Evolutionary conservation across 768 basidiomycete species (phyloP), one percentile per base, ranked within the genome.

Genomic region (Amanita subjunquillea): DNA sequence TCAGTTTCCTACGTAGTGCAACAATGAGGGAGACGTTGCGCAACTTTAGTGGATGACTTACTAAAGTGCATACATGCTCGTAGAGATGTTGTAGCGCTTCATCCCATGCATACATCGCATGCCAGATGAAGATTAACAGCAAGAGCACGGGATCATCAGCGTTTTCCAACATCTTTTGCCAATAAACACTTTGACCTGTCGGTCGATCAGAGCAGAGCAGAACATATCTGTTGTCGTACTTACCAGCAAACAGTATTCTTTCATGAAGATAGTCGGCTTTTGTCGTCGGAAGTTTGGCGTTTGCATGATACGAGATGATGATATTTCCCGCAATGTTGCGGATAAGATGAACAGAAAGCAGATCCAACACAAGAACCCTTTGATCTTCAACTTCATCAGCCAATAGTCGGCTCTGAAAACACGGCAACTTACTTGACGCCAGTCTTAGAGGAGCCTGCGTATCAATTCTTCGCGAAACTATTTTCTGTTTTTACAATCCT

Each of bases 51-150:
- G 13, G 2, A 20, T 44, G 22, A 58, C 73, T 57, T 55, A 79
- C 80, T 42, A 81, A 64, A 34, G 56, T 63, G 54, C 69, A 75
- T 46, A 83, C 73, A 56, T 80, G 74, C 1, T 65, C 56, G 49
- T 80, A 81, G 10, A 82, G 63, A 42, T 67, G 63, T 55, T 81
- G 80, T 3, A 82, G 60, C 0, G 79, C 70, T 59, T 82, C 73
- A 52, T 83, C 80, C 79, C 79, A 83, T 0, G 76, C 75, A 56
- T 82, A 83, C 56, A 82, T 56, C 3, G 79, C 75, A 48, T 82
- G 77, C 81, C 80, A 82, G 20, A 82, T 61, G 40, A 73, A 72
- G 7, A 76, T 70, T 22, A 83, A 59, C 22, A 82, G 63, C 0
- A 80, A 56, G 53, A 82, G 78, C 0, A 80, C 81, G 0, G 79